Evolutionary conservation across 2,329 filamentous ascomycete species (phyloP).

Genomic region (Rhexocercosporidium sp.): DNA sequence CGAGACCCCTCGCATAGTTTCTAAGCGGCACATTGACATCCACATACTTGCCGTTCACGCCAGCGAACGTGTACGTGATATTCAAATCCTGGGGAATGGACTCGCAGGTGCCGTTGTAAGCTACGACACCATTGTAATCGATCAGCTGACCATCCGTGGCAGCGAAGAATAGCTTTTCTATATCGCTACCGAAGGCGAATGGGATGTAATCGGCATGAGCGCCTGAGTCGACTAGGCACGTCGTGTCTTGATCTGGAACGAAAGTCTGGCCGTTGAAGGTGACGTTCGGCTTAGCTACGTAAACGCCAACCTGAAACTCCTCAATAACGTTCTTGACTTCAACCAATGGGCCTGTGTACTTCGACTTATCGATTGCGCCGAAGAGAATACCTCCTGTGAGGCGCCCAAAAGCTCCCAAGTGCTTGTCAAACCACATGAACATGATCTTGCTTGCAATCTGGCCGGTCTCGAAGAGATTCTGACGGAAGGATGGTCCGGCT

Average conservation of each 20-base stretch:
- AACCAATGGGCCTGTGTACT: slow-evolving; percentile 43
- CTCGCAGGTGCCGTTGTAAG: slow-evolving; percentile 41
- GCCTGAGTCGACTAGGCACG: slow-evolving; percentile 44
- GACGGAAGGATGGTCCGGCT: slow-evolving; percentile 40
- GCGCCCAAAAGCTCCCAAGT: slow-evolving; percentile 31
- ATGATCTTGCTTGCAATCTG: slow-evolving; percentile 40
- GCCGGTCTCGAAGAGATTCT: slow-evolving; percentile 41
- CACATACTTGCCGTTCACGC: slow-evolving; percentile 32
- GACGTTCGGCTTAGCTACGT: slow-evolving; percentile 34
- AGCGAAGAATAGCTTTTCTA: slow-evolving; percentile 30
- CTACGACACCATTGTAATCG: slow-evolving; percentile 25
- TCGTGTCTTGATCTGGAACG: slow-evolving; percentile 18
- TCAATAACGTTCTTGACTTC: slow-evolving; percentile 32
- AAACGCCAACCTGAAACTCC: slow-evolving; percentile 28
- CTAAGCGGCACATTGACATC: slow-evolving; percentile 42
- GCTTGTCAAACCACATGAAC: slow-evolving; percentile 45
- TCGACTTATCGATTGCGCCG: slow-evolving; percentile 44
- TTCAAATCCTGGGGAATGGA: slow-evolving; percentile 38
- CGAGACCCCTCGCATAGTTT: slow-evolving; percentile 41
- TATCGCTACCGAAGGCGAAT: slow-evolving; percentile 17
- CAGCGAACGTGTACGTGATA: slow-evolving; percentile 39
- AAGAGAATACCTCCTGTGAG: slow-evolving; percentile 42
- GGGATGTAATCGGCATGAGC: slow-evolving; percentile 37
- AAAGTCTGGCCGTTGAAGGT: slow-evolving; percentile 33
- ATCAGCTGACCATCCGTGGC: slow-evolving; percentile 16